Conservation (phyloP, 2,329 filamentous ascomycete species). For the Clarireedia paspali region DNA sequence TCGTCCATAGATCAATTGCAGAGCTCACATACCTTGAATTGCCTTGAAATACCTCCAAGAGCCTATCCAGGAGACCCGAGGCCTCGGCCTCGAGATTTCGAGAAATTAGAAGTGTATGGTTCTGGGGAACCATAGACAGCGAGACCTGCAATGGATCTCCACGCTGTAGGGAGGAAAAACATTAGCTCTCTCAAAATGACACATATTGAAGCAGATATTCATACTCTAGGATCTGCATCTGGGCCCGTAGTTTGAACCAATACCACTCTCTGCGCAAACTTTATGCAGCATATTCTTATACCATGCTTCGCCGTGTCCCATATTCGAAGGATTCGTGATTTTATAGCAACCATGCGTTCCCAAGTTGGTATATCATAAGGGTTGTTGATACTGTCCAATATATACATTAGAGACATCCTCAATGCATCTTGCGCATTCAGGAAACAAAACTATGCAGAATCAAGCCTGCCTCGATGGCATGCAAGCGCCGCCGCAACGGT, state of each 20-base stretch:
- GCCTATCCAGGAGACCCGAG: constrained; percentile 79
- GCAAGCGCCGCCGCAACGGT: background rate
- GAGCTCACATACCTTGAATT: constrained; percentile 60
- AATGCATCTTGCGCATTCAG: background rate
- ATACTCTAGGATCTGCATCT: constrained; percentile 74
- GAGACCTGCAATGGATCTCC: constrained; percentile 77
- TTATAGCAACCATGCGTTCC: constrained; percentile 84
- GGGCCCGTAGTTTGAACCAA: constrained; percentile 83
- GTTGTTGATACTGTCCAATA: constrained; percentile 65
- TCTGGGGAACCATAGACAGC: constrained; percentile 73
- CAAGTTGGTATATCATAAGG: constrained; percentile 74
- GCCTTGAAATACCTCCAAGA: constrained; percentile 79
- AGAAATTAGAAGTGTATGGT: constrained; percentile 72
- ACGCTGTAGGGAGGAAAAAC: constrained; percentile 38
- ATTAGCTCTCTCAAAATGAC: constrained; percentile 8
- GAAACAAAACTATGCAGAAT: background rate
- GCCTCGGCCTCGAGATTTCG: constrained; percentile 87
- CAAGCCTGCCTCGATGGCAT: background rate
- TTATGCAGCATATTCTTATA: constrained; percentile 89
- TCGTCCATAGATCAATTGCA: constrained; percentile 12
- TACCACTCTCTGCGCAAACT: constrained; percentile 91
- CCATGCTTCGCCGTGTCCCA: constrained; percentile 76
- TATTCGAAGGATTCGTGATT: constrained; percentile 76
- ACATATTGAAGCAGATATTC: constrained; percentile 28
- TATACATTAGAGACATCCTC: constrained; percentile 22